These are phyloP conservation scores for Corynespora cassiicola DNA, from an alignment of 2,329 filamentous ascomycete species.

Conservation along the genomic window DNA sequence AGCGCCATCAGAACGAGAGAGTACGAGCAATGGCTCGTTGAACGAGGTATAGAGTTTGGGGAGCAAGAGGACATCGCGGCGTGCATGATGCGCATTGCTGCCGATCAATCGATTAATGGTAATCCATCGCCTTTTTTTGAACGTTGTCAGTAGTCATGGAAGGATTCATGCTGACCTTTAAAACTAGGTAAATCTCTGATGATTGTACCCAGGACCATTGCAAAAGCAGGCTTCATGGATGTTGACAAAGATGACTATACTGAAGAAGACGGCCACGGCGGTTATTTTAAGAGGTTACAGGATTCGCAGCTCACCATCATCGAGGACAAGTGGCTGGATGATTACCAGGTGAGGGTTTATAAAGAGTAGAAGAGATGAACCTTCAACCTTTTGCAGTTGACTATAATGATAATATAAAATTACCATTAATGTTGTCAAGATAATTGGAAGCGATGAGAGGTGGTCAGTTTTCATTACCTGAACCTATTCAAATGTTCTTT, in stretches of 20 bases:
- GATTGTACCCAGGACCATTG: constrained; percentile 47
- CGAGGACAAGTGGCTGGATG: constrained; percentile 50
- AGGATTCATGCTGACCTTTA: not conserved
- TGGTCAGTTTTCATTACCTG: too few species aligned
- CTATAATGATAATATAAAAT: too few species aligned
- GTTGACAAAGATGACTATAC: constrained; percentile 47
- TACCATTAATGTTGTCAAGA: too few species aligned
- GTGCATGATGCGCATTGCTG: constrained; percentile 43
- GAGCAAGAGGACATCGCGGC: constrained; percentile 37
- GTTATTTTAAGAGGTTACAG: constrained; percentile 48
- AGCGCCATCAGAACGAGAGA: constrained; percentile 41
- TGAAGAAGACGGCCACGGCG: constrained; percentile 38
- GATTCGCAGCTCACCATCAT: constrained; percentile 51
- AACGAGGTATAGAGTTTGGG: constrained; percentile 49
- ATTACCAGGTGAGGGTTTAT: constrained; percentile 44
- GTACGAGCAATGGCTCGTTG: constrained; percentile 50
- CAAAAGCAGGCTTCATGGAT: constrained; percentile 51
- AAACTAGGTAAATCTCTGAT: constrained; percentile 47
- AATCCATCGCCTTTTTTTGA: not conserved
- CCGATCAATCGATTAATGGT: constrained; percentile 27
- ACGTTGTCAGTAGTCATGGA: too few species aligned
- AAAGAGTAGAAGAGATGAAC: constrained; percentile 38
- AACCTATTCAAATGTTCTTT: too few species aligned
- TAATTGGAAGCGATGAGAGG: too few species aligned
- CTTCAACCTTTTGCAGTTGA: too few species aligned